Evolutionary conservation across 306 rosid species (phyloP), one percentile per base, ranked within the genome.

Genomic region (Arachis hypogaea): DNA sequence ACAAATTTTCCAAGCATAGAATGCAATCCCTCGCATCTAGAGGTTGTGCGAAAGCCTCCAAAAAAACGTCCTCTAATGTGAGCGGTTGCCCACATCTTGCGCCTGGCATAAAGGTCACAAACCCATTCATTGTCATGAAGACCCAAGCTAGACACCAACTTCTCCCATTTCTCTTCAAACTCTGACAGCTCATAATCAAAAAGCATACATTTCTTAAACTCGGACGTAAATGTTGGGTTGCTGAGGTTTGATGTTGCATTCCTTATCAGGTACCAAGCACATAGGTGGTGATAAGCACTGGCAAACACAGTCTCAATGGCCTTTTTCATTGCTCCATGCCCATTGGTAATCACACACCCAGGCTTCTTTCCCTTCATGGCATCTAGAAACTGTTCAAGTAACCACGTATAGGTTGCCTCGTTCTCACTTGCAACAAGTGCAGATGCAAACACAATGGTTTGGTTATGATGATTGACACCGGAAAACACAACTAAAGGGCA

Each of bases 221-320:
- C 3, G 0, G 0, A 0, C 4, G 0, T 3, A 14, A 43, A 63
- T 0, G 0, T 14, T 0, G 11, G 6, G 36, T 16, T 43, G 5
- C 11, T 4, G 0, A 63, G 8, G 5, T 63, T 63, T 7, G 3
- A 3, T 0, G 36, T 9, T 3, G 50, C 68, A 42, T 41, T 63
- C 5, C 11, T 9, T 1, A 42, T 7, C 0, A 63, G 7, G 6
- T 63, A 38, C 54, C 69, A 63, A 1, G 54, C 69, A 45, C 50
- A 45, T 3, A 45, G 6, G 2, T 10, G 1, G 9, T 45, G 6
- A 2, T 45, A 2, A 45, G 50, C 50, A 6, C 9, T 0, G 9
- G 50, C 10, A 10, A 45, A 45, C 7, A 45, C 6, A 2, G 2
- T 45, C 9, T 45, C 50, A 6, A 45, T 45, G 50, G 50, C 9